Base-by-base conservation (phyloP, 352 stramenopile genomes). In the Globisporangium sylvaticum region DNA sequence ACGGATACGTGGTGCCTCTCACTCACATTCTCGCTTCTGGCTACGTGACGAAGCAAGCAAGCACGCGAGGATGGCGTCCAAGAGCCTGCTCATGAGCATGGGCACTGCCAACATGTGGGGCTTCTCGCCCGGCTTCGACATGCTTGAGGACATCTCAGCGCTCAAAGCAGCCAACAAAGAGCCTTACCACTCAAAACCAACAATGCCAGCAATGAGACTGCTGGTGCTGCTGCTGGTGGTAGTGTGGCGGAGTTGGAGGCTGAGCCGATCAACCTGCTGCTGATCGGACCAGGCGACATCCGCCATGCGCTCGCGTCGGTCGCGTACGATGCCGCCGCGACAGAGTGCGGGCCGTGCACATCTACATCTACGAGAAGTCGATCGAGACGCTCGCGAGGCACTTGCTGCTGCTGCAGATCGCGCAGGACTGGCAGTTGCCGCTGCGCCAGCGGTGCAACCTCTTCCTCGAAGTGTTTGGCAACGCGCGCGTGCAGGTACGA, bases 381-480 rank as follows among this genome's bases (percentile, higher is more conserved):
- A 77, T 90, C 44, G 95, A 98, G 77, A 72, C 84, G 62, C 74
- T 98, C 3, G 88, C 94, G 20, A 80, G 94, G 4, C 82, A 97
- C 68, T 75, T 98, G 46, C 67, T 98, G 42, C 68, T 98, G 62
- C 65, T 98, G 15, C 76, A 91, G 66, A 81, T 98, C 54, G 80
- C 91, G 5, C 72, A 89, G 24, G 92, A 98, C 71, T 92, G 78
- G 74, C 68, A 94, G 64, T 37, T 98, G 29, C 93, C 96, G 0
- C 72, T 98, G 29, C 84, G 90, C 39, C 89, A 98, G 71, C 84
- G 92, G 6, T 92, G 84, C 69, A 96, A 91, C 58, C 67, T 81
- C 25, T 98, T 97, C 62, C 78, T 98, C 44, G 95, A 98, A 69
- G 83, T 98, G 8, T 98, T 97, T 80, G 95, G 96, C 9, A 98